Evolutionary conservation across 345 rosid species (phyloP).

Genomic region (Lenwebbia sp.): DNA sequence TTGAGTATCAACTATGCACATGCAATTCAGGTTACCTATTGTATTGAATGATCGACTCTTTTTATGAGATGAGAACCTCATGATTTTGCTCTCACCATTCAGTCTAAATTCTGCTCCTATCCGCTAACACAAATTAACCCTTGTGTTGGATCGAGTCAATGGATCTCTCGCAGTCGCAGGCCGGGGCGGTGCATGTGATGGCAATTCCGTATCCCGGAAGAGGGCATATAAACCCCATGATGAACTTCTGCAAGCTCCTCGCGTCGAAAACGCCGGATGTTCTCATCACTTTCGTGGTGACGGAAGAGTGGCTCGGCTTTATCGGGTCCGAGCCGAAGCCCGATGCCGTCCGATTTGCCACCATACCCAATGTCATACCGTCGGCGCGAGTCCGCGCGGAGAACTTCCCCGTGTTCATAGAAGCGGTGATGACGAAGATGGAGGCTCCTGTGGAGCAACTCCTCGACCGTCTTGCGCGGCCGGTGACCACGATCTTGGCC

Average conservation of each 20-base stretch:
- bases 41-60: neutral
- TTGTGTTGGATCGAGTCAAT: neutral
- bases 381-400: conserved; percentile 2
- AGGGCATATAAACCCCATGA: neutral
- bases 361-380: conserved; percentile 16
- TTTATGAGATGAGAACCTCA: too few species aligned
- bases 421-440: conserved; percentile 9
- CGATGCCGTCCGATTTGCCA: neutral
- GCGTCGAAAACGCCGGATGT: neutral
- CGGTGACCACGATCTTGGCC: neutral
- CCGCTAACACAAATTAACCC: neutral
- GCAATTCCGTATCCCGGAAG: neutral
- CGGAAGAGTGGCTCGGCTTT: neutral
- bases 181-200: neutral
- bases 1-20: too few species aligned
- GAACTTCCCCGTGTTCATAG: conserved; percentile 1
- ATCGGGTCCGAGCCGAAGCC: neutral
- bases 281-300: neutral
- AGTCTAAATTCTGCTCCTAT: neutral
- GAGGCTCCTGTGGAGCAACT: conserved; percentile 1
- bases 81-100: neutral
- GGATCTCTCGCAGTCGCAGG: neutral
- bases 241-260: neutral
- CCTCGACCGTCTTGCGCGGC: neutral
- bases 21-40: neutral